Evolutionary conservation across 1,139 yeast species (phyloP).

Genomic region (Suhomyces chickasaworum): DNA sequence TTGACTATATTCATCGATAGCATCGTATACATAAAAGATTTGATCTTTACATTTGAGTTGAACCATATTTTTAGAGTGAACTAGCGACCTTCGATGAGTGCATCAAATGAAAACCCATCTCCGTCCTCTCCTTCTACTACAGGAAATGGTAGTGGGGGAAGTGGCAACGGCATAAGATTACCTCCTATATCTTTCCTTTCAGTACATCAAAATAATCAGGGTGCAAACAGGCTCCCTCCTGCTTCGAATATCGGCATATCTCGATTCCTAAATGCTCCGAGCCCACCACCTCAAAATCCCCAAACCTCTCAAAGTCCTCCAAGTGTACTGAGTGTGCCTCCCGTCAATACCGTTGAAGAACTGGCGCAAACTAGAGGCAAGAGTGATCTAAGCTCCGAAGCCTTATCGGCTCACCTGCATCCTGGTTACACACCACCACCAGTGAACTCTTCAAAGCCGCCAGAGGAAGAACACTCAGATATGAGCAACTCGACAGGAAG

Average conservation of each 20-base stretch:
- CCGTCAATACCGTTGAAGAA: slow-evolving; percentile 1
- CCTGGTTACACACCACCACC: not conserved
- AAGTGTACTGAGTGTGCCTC: not conserved
- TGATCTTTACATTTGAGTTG: not conserved
- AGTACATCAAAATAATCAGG: slow-evolving; percentile 16
- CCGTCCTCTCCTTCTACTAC: slow-evolving; percentile 8
- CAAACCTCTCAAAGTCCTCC: not conserved
- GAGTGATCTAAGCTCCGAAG: not conserved
- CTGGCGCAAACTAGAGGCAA: slow-evolving; percentile 7
- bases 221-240: slow-evolving; percentile 21
- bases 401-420: not conserved
- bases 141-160: slow-evolving; percentile 3
- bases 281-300: slow-evolving; percentile 8
- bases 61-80: not conserved
- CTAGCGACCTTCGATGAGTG: slow-evolving; percentile 7
- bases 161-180: slow-evolving; percentile 24
- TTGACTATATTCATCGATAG: not conserved
- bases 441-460: not conserved
- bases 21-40: not conserved
- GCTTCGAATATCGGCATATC: slow-evolving; percentile 26
- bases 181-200: slow-evolving; percentile 35
- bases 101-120: slow-evolving; percentile 11
- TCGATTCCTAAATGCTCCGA: slow-evolving; percentile 19
- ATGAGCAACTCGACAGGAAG: not conserved
- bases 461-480: not conserved